A percentile compares a stretch with the other conserved stretches of the same genome.
Conservation (phyloP, 1,284 basidiomycete species). For the Ganoderma sp. region DNA sequence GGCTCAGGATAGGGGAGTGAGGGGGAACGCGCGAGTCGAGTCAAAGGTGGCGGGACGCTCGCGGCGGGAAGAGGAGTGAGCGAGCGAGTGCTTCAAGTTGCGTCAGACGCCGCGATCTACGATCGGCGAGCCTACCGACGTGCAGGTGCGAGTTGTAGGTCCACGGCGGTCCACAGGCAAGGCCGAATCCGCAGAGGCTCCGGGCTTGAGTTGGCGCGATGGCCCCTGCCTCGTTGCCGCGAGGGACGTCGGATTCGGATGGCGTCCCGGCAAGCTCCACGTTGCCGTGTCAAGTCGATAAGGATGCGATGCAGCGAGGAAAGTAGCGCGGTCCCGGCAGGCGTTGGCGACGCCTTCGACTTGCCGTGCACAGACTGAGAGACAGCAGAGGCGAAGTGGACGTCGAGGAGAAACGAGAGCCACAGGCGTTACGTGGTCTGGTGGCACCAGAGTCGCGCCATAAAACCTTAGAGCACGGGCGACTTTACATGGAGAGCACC, state of each 20-base stretch:
- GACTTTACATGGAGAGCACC: neutral
- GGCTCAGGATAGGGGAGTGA: no score
- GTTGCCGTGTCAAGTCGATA: neutral
- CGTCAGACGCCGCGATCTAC: neutral
- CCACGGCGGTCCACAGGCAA: constrained; percentile 18
- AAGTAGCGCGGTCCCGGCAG: neutral
- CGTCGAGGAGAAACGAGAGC: neutral
- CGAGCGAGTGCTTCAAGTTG: neutral
- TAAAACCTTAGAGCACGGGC: neutral
- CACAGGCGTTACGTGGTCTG: neutral
- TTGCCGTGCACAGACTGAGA: neutral
- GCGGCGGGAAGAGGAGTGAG: neutral
- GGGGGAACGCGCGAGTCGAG: no score
- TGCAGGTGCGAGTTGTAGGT: constrained; percentile 5
- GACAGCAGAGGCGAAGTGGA: neutral
- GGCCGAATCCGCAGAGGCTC: neutral
- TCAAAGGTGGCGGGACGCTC: neutral
- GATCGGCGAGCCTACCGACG: neutral
- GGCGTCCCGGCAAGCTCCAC: no score
- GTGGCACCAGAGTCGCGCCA: neutral
- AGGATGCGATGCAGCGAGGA: neutral
- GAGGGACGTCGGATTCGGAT: neutral
- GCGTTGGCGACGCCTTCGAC: neutral
- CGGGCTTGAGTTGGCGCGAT: no score
- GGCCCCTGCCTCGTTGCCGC: no score